These are phyloP conservation scores for Cryphonectria japonica DNA, from an alignment of 2,329 filamentous ascomycete species.

Conservation along the genomic window DNA sequence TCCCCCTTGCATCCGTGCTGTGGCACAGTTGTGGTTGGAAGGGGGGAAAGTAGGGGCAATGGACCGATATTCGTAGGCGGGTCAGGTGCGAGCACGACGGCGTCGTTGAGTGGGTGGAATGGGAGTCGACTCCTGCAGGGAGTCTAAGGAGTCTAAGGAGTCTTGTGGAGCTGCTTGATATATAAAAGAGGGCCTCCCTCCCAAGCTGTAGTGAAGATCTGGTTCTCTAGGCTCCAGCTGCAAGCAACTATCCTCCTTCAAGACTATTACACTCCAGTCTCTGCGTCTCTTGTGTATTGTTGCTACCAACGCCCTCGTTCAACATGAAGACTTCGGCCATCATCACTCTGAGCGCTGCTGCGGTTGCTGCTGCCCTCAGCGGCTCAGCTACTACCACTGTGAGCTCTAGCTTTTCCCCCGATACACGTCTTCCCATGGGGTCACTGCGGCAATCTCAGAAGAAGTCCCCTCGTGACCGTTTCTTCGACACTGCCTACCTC, in stretches of 20 bases:
- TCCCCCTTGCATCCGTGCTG: slow-evolving; percentile 1
- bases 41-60: too few species aligned
- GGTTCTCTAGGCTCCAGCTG: not conserved
- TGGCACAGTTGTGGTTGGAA: not conserved
- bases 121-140: not conserved
- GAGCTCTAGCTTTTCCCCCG: not conserved
- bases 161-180: not conserved
- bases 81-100: not conserved
- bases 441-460: too few species aligned
- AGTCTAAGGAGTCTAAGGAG: not conserved
- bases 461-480: not conserved
- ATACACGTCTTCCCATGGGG: not conserved
- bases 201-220: not conserved
- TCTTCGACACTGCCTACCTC: not conserved
- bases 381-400: slow-evolving; percentile 28
- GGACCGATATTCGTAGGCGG: not conserved
- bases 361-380: slow-evolving; percentile 21
- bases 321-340: slow-evolving; percentile 3
- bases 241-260: not conserved
- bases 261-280: not conserved
- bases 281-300: not conserved
- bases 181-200: not conserved
- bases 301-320: not conserved
- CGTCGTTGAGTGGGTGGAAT: not conserved
- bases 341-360: not conserved